Evolutionary conservation across 2,329 filamentous ascomycete species (phyloP).

Genomic region (Lanzia echinophila): DNA sequence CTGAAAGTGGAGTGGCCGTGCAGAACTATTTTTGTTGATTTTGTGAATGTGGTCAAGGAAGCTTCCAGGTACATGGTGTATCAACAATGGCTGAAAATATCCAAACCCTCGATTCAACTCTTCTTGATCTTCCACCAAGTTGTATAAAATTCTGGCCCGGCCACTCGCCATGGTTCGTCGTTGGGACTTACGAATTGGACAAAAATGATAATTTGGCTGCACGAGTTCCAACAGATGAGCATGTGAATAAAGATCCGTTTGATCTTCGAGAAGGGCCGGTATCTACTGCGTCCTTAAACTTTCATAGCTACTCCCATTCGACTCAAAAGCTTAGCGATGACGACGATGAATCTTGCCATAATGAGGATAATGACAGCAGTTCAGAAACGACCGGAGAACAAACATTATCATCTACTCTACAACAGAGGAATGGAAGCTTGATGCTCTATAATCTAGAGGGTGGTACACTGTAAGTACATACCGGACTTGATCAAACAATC

Average conservation of each 20-base stretch:
- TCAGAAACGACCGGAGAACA: not conserved
- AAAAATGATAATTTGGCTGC: conserved; percentile 25
- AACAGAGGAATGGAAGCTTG: conserved; percentile 68
- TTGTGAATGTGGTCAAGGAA: not conserved
- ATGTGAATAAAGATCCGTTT: not conserved
- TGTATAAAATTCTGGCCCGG: conserved; percentile 68
- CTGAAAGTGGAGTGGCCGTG: not conserved
- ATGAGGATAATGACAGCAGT: not conserved
- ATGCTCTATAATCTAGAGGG: conserved; percentile 31
- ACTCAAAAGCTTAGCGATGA: not conserved
- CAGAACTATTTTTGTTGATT: not conserved
- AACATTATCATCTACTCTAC: conserved; percentile 35
- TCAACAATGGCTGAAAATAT: conserved; percentile 8
- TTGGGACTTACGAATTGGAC: conserved; percentile 80
- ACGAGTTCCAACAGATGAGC: not conserved
- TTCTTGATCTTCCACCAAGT: conserved; percentile 63
- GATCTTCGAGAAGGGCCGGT: not conserved
- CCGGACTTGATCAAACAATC: not conserved
- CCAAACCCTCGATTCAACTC: conserved; percentile 5
- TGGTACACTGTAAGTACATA: conserved; percentile 4
- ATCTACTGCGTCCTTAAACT: conserved; percentile 1
- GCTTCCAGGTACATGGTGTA: not conserved
- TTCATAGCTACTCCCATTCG: conserved; percentile 1
- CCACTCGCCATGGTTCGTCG: conserved; percentile 56
- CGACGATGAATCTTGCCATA: not conserved